Evolutionary conservation across 2,329 filamentous ascomycete genomes (phyloP), one percentile per base, ranked within the genome.

Genomic region (Cladosporium sp.): DNA sequence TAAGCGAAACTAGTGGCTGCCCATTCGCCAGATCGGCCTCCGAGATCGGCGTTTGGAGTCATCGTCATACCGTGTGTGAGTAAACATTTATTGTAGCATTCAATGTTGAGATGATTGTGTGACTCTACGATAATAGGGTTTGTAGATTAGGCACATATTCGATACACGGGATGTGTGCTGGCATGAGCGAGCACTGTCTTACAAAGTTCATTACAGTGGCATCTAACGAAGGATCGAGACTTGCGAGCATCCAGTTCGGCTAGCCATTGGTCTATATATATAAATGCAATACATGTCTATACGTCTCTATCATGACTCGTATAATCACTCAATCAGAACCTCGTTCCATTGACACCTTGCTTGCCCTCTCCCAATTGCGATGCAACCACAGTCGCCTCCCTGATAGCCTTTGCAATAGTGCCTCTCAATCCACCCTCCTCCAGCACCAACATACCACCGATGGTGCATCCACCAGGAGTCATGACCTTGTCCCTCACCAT

Each of bases 381-480:
- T 18, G 90, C 90, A 55, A 92, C 87, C 57, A 87, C 85, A 4
- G 89, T 88, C 14, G 90, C 88, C 77, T 92, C 89, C 63, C 89
- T 83, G 15, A 93, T 86, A 2, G 90, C 90, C 72, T 86, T 85
- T 1, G 88, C 84, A 21, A 93, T 83, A 0, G 85, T 85, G 4
- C 89, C 89, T 71, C 90, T 85, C 8, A 92, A 86, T 10, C 84
- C 81, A 11, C 88, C 89, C 73, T 94, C 90, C 77, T 94, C 91
- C 7, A 94, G 79, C 5, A 90, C 88, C 72, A 92, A 76, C 60
- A 93, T 77, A 0, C 91, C 92, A 2, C 87, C 88, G 68, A 93
- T 92, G 5, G 90, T 93, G 78, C 90, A 93, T 1, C 91, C 91
- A 5, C 90, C 91, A 0, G 91, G 90, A 1, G 90, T 92, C 70